phyloP scores from a whole-genome alignment of 2,329 filamentous ascomycete species.

The Ceratocystis alfenasii region DNA sequence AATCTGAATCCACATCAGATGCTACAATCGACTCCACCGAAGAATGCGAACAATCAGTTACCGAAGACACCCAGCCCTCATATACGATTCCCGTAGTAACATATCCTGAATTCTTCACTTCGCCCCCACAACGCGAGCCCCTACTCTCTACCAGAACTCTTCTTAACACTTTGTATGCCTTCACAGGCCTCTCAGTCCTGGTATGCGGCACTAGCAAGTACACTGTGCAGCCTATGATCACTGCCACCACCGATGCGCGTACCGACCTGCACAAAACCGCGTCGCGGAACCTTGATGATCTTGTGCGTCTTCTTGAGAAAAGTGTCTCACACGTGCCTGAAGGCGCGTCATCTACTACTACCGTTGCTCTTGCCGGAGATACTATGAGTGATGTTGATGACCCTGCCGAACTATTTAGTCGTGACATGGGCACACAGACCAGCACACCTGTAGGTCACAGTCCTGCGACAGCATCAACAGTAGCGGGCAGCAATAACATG shows the following conservation, averaged over 20 bases:
- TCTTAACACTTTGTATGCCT: slow-evolving; percentile 46
- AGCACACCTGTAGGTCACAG: slow-evolving; percentile 30
- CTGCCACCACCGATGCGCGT: slow-evolving; percentile 40
- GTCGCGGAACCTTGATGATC: slow-evolving; percentile 34
- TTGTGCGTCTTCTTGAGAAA: slow-evolving; percentile 42
- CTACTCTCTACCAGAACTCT: slow-evolving; percentile 50
- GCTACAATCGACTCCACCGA: background rate
- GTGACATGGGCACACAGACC: slow-evolving; percentile 70
- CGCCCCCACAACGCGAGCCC: slow-evolving; percentile 43
- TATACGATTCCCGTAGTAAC: slow-evolving; percentile 52
- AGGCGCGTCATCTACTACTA: background rate
- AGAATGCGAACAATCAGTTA: background rate
- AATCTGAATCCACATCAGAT: background rate
- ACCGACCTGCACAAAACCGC: slow-evolving; percentile 41
- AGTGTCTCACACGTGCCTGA: slow-evolving; percentile 50
- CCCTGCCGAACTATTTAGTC: slow-evolving; percentile 69
- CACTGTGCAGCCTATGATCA: slow-evolving; percentile 52
- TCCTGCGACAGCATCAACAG: background rate
- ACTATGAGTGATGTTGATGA: slow-evolving; percentile 43
- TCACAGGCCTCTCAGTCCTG: slow-evolving; percentile 46
- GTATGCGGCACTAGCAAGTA: slow-evolving; percentile 61
- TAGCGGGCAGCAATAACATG: background rate
- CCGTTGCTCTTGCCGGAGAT: slow-evolving; percentile 27
- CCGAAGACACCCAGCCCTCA: background rate
- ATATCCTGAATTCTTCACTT: slow-evolving; percentile 56